Evolutionary conservation across 805 yeast species (phyloP), one percentile per base, ranked within the genome.

Genomic region (Kodamaea kakaduensis): DNA sequence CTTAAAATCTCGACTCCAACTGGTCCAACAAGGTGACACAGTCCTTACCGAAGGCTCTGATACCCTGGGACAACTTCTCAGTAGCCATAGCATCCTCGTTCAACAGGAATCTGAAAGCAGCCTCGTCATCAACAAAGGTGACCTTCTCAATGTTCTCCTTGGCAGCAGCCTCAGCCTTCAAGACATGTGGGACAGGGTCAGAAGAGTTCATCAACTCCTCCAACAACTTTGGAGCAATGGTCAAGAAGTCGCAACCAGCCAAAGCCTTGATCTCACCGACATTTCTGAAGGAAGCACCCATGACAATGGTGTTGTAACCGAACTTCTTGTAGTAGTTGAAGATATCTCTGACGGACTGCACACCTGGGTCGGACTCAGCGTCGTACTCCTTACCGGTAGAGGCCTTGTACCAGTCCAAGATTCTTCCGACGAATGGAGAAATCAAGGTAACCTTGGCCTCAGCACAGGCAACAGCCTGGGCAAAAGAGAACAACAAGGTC

Each of bases 221-320:
- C 64, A 93, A 80, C 56, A 93, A 75, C 59, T 75, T 77, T 62
- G 97, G 97, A 53, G 97, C 75, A 56, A 93, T 88, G 60, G 99
- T 93, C 69, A 93, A 75, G 78, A 71, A 88, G 66, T 93, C 99
- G 59, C 86, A 81, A 66, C 99, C 99, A 41, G 98, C 97, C 54
- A 93, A 75, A 53, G 94, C 96, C 68, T 81, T 83, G 69, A 93
- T 86, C 73, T 90, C 98, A 51, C 88, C 96, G 45, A 72, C 67
- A 76, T 89, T 93, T 81, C 99, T 90, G 88, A 93, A 90, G 42
- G 97, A 90, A 42, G 99, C 99, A 69, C 98, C 99, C 99, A 93
- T 93, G 59, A 93, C 97, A 61, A 93, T 89, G 64, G 99, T 93
- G 56, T 90, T 77, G 81, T 93, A 93, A 53, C 82, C 90, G 68